Evolutionary conservation across 495 filamentous ascomycete genomes (phyloP), one percentile per base, ranked within the genome.

Genomic region (Trichocladium uniseriatum): DNA sequence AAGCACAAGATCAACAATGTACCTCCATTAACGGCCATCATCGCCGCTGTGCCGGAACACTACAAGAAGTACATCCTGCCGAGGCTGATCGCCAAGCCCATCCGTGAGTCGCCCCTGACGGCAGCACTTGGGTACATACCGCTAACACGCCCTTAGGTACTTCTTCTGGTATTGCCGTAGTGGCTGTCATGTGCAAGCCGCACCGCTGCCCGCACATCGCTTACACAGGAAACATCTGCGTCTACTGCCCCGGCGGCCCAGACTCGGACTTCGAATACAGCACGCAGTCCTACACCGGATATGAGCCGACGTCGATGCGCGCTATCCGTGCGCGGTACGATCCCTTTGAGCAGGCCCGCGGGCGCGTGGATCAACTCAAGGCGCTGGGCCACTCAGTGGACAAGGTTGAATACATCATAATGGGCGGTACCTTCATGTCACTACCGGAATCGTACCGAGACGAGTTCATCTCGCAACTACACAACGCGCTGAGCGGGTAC

Each of bases 361-460:
- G 92, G 28, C 80, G 92, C 38, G 92, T 98, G 19, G 94, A 97
- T 55, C 92, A 98, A 71, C 86, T 98, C 63, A 92, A 94, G 62
- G 80, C 85, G 5, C 73, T 98, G 15, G 92, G 92, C 1, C 92
- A 98, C 68, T 94, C 87, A 49, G 92, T 98, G 28, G 92, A 98
- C 67, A 98, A 98, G 62, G 92, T 98, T 2, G 92, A 98, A 70
- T 98, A 96, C 63, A 98, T 98, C 61, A 95, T 98, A 56, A 98
- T 98, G 92, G 92, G 92, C 49, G 92, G 92, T 49, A 98, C 92
- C 1, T 98, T 98, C 66, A 97, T 98, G 92, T 96, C 90, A 0
- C 69, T 98, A 14, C 79, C 92, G 3, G 81, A 89, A 58, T 78
- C 81, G 10, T 97, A 98, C 63, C 75, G 92, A 24, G 86, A 97